Conservation (phyloP, 202 grass and related monocot genomes). For the Musa balbisiana region DNA sequence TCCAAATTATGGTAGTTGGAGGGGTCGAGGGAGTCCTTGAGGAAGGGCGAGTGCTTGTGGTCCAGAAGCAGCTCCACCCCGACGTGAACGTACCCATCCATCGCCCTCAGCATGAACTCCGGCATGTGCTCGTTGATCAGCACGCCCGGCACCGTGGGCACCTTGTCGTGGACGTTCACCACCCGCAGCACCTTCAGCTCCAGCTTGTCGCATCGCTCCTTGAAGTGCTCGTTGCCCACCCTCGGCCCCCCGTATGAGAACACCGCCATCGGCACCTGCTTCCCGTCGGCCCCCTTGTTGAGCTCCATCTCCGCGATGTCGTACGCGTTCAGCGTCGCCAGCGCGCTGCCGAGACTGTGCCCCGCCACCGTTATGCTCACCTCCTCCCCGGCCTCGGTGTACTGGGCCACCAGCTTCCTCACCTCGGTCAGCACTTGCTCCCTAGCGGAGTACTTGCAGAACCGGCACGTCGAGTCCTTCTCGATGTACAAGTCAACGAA, state of each 20-base stretch:
- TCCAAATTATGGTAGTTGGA: neutral
- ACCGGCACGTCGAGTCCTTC: conserved; percentile 43
- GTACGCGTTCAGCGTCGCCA: conserved; percentile 7
- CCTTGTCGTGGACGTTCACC: neutral
- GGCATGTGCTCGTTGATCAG: neutral
- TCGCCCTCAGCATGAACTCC: neutral
- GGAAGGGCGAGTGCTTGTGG: conserved; percentile 1
- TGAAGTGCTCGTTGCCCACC: neutral
- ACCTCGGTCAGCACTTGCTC: conserved; percentile 26
- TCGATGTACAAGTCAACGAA: conserved; percentile 66
- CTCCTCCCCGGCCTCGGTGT: neutral
- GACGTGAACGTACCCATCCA: neutral
- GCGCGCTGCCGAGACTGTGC: conserved; percentile 1
- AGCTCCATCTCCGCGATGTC: neutral
- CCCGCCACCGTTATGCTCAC: neutral
- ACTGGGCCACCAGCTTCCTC: neutral
- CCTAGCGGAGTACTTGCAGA: conserved; percentile 60
- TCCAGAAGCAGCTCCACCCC: neutral
- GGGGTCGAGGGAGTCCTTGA: neutral
- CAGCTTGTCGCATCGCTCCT: neutral
- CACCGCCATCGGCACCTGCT: neutral
- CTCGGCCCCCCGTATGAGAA: conserved; percentile 7
- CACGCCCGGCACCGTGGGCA: neutral
- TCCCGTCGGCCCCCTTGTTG: neutral
- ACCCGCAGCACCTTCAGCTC: neutral